A percentile compares a stretch with the other conserved stretches of the same genome.
Conservation (phyloP, 2,329 filamentous ascomycete species). For the Chrysoporthe cubensis region DNA sequence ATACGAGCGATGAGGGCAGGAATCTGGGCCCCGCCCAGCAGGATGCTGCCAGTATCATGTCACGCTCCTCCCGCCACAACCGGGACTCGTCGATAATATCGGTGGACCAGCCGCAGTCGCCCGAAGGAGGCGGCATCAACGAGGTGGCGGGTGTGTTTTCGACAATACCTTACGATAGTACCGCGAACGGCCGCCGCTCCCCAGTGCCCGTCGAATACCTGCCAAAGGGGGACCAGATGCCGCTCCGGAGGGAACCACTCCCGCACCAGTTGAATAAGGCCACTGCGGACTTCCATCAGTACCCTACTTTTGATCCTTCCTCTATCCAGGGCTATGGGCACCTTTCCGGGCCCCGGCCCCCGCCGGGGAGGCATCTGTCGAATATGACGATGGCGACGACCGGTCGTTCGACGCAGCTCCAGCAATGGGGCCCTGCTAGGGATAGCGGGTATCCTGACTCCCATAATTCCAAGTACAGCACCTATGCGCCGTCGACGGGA, state of each 20-base stretch:
- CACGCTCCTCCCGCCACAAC: slow-evolving; percentile 75
- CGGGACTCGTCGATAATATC: slow-evolving; percentile 74
- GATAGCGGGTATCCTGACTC: slow-evolving; percentile 58
- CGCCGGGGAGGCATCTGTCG: slow-evolving; percentile 47
- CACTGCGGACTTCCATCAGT: slow-evolving; percentile 83
- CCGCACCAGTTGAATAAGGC: slow-evolving; percentile 84
- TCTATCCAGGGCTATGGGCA: slow-evolving; percentile 55
- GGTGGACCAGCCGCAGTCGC: slow-evolving; percentile 67
- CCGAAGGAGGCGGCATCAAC: slow-evolving; percentile 66
- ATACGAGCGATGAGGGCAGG: slow-evolving; percentile 62
- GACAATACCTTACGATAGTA: slow-evolving; percentile 82
- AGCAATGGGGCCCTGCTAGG: slow-evolving; percentile 74
- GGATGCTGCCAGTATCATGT: slow-evolving; percentile 49
- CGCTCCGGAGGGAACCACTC: slow-evolving; percentile 70
- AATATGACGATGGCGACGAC: slow-evolving; percentile 74
- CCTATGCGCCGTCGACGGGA: slow-evolving; percentile 62
- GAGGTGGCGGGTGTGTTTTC: slow-evolving; percentile 83
- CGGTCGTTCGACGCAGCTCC: slow-evolving; percentile 73
- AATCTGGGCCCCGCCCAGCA: slow-evolving; percentile 55
- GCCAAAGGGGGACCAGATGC: slow-evolving; percentile 66
- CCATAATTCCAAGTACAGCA: slow-evolving; percentile 66
- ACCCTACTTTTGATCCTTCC: slow-evolving; percentile 71
- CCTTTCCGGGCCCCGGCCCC: slow-evolving; percentile 64
- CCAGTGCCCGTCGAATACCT: slow-evolving; percentile 76
- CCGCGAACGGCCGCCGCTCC: slow-evolving; percentile 66